These are phyloP conservation scores for Neurospora sp. DNA, from an alignment of 495 filamentous ascomycete species.

Conservation along the genomic window DNA sequence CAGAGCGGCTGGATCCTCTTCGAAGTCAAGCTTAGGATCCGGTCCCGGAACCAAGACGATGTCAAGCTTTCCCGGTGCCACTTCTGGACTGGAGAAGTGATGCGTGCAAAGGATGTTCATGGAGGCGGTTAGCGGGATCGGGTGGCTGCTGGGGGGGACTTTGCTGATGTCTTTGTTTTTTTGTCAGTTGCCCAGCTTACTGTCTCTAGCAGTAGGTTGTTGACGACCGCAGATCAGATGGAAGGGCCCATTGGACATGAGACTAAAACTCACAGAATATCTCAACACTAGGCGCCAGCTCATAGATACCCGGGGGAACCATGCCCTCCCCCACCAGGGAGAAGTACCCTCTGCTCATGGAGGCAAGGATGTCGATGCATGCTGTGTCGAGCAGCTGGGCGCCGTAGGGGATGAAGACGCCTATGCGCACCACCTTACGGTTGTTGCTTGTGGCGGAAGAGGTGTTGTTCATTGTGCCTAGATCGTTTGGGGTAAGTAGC, in stretches of 20 bases:
- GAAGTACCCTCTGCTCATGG: slow-evolving; percentile 37
- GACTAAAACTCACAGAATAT: slow-evolving; percentile 21
- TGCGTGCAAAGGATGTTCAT: slow-evolving; percentile 28
- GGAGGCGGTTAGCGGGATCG: slow-evolving; percentile 26
- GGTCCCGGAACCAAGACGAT: slow-evolving; percentile 44
- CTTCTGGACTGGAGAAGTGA: slow-evolving; percentile 30
- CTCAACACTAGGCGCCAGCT: slow-evolving; percentile 29
- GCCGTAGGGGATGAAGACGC: slow-evolving; percentile 34
- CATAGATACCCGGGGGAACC: slow-evolving; percentile 25
- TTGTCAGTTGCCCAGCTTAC: not conserved
- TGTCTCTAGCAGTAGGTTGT: not conserved
- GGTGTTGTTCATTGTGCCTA: not conserved
- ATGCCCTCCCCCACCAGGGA: slow-evolving; percentile 6
- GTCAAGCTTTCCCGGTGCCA: slow-evolving; percentile 42
- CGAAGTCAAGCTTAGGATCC: slow-evolving; percentile 25
- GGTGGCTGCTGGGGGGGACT: slow-evolving; percentile 16
- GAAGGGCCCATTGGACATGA: not conserved
- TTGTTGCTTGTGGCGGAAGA: not conserved
- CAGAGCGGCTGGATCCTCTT: slow-evolving; percentile 21
- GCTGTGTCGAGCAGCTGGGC: slow-evolving; percentile 43
- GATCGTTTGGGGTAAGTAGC: not conserved
- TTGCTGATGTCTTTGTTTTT: slow-evolving; percentile 29
- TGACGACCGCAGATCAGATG: not conserved
- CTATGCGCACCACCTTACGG: slow-evolving; percentile 23
- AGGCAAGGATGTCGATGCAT: slow-evolving; percentile 37